Evolutionary conservation across 306 rosid species (phyloP), one percentile per base, ranked within the genome.

Genomic region (Sicyos baderoa): DNA sequence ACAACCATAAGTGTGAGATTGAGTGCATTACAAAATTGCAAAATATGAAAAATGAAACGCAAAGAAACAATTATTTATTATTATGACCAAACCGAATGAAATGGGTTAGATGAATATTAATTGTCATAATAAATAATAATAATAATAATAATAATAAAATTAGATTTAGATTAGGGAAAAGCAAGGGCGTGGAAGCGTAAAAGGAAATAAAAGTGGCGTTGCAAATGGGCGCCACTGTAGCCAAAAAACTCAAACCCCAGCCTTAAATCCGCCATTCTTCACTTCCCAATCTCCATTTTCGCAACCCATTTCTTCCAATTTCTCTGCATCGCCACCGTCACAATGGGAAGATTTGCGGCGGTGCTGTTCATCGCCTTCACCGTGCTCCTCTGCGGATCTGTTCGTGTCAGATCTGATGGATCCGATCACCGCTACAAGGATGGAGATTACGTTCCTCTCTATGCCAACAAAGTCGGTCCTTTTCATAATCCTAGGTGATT

Each of bases 401-500:
- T 64, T 78, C 84, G 4, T 27, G 85, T 76, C 8, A 68, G 74
- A 59, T 84, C 85, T 1, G 78, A 65, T 55, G 80, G 75, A 23
- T 75, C 82, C 6, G 73, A 78, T 57, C 85, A 84, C 62, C 83
- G 83, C 22, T 84, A 76, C 68, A 74, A 84, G 18, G 81, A 81
- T 27, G 83, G 85, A 9, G 87, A 84, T 0, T 3, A 50, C 0
- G 87, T 84, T 67, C 87, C 85, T 54, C 76, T 84, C 71, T 81
- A 84, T 58, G 85, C 83, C 45, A 81, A 78, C 74, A 84, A 84
- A 80, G 83, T 84, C 18, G 87, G 87, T 2, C 87, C 87, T 2
- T 84, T 81, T 74, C 87, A 84, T 65, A 84, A 81, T 63, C 87
- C 87, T 48, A 84, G 87, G 87, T 81, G 57, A 72, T 74, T 19